These are phyloP conservation scores for Aspergillus vadensis DNA, from an alignment of 2,329 filamentous ascomycete genomes.

Conservation along the genomic window DNA sequence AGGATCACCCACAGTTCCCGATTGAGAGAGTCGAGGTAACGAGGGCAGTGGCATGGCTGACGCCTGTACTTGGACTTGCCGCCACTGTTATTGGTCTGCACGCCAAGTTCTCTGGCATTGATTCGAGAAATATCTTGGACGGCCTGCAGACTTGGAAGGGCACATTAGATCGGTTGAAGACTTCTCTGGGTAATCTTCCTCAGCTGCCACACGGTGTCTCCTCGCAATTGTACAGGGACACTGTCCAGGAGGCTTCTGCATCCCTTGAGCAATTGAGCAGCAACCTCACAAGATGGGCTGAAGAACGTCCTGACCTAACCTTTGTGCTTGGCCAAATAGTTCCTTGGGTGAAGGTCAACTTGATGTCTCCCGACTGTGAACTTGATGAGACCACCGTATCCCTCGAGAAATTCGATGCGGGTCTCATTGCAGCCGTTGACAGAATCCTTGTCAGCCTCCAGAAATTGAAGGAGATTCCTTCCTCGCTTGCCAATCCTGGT, in stretches of 20 bases:
- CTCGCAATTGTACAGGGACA: slow-evolving; percentile 32
- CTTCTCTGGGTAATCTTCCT: slow-evolving; percentile 47
- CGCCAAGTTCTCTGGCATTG: slow-evolving; percentile 60
- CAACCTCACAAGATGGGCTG: slow-evolving; percentile 49
- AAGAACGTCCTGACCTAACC: slow-evolving; percentile 58
- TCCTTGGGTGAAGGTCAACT: slow-evolving; percentile 59
- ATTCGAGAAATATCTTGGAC: slow-evolving; percentile 50
- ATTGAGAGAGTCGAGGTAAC: slow-evolving; percentile 28
- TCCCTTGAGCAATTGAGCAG: slow-evolving; percentile 34
- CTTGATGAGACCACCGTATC: slow-evolving; percentile 24
- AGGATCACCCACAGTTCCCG: slow-evolving; percentile 16
- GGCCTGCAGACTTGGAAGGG: slow-evolving; percentile 55
- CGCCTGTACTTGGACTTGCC: slow-evolving; percentile 66
- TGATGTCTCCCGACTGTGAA: slow-evolving; percentile 14
- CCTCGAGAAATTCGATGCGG: slow-evolving; percentile 55
- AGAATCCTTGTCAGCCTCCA: slow-evolving; percentile 79
- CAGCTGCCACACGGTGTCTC: slow-evolving; percentile 56
- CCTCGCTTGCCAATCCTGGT: slow-evolving; percentile 60
- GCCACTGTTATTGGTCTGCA: slow-evolving; percentile 67
- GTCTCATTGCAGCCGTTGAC: slow-evolving; percentile 68
- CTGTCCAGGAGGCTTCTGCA: slow-evolving; percentile 30
- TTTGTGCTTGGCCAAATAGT: slow-evolving; percentile 68
- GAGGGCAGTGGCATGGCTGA: slow-evolving; percentile 60
- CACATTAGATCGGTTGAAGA: slow-evolving; percentile 50
- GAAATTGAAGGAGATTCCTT: slow-evolving; percentile 59